A percentile compares a stretch with the other conserved stretches of the same genome.
phyloP scores from a whole-genome alignment of 2,329 filamentous ascomycete species.

The Mycosphaerella sp. region DNA sequence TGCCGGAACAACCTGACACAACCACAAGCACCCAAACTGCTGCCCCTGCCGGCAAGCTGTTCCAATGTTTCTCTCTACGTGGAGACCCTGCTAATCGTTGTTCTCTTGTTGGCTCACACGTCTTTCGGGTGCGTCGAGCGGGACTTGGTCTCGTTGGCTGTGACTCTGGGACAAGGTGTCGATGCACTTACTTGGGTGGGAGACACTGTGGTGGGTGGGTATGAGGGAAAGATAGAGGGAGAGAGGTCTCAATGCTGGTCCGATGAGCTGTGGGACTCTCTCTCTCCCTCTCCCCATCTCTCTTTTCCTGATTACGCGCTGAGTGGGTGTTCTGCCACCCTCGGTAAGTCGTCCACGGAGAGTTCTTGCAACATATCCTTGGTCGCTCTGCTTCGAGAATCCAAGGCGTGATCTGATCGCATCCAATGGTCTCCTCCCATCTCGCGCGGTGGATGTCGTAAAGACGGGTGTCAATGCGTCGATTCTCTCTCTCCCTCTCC shows the following conservation, averaged over 20 bases:
- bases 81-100: slow-evolving; percentile 4
- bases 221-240: background rate
- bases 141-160: slow-evolving; percentile 5
- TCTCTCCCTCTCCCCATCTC: background rate
- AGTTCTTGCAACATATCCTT: background rate
- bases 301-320: background rate
- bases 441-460: background rate
- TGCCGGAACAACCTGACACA: slow-evolving; percentile 6
- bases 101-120: background rate
- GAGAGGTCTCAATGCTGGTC: slow-evolving; percentile 9
- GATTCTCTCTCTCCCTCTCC: background rate
- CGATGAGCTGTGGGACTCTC: background rate
- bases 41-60: slow-evolving; percentile 8
- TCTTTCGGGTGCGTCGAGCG: slow-evolving; percentile 5
- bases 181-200: slow-evolving; percentile 5
- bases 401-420: background rate
- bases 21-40: slow-evolving; percentile 6
- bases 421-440: background rate
- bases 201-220: slow-evolving; percentile 8
- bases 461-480: background rate
- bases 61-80: slow-evolving; percentile 6
- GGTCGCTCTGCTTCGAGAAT: background rate
- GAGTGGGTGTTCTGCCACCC: background rate
- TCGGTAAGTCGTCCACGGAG: slow-evolving; percentile 4
- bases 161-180: background rate